A percentile compares a stretch with the other conserved stretches of the same genome.
Conservation (phyloP, 78 protist genomes). For the Cavenderia fasciculata region DNA sequence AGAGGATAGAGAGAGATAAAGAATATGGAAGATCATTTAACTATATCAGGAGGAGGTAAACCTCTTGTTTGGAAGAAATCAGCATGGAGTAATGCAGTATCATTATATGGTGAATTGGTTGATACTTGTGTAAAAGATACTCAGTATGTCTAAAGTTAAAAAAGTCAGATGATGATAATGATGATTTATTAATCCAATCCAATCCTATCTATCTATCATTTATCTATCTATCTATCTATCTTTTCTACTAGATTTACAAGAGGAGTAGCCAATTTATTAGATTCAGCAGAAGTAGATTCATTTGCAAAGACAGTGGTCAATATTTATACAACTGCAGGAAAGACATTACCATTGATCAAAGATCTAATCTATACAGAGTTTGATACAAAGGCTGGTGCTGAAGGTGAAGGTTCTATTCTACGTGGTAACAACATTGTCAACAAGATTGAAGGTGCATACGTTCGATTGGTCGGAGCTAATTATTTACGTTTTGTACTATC, state of each 20-base stretch:
- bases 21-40: neutral
- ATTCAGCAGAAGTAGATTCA: conserved; percentile 71
- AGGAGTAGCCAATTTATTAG: conserved; percentile 61
- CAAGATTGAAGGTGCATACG: conserved; percentile 81
- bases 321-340: conserved; percentile 55
- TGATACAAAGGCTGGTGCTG: conserved; percentile 22
- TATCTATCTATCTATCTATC: neutral
- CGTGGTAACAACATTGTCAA: conserved; percentile 75
- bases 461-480: conserved; percentile 65
- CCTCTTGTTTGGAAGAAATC: conserved; percentile 43
- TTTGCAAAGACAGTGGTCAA: conserved; percentile 66
- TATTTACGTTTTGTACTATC: conserved; percentile 63
- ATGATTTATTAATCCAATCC: too few species aligned
- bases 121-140: conserved; percentile 47
- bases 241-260: conserved; percentile 40
- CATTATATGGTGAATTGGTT: conserved; percentile 57
- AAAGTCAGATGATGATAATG: too few species aligned
- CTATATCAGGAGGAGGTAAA: too few species aligned
- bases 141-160: conserved; percentile 7
- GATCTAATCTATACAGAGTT: conserved; percentile 61
- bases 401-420: conserved; percentile 64
- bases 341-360: conserved; percentile 71
- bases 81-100: conserved; percentile 53
- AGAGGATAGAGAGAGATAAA: neutral
- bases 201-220: neutral